Conservation (phyloP, 768 basidiomycete species). For the Hygrocybe punicea region DNA sequence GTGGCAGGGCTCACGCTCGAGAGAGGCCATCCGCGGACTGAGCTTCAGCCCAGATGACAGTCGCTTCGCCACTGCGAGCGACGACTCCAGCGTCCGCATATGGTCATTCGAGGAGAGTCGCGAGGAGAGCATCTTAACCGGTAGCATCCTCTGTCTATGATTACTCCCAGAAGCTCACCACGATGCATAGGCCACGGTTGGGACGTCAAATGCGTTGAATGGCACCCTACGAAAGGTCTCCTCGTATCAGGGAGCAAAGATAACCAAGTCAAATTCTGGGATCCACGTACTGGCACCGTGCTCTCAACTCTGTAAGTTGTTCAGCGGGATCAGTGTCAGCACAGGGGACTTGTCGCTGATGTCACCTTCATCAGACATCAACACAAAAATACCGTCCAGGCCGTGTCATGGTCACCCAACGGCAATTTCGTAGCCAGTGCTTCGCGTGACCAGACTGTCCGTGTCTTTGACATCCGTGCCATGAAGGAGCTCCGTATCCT, state of each 20-base stretch:
- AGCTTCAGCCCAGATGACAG: conserved; percentile 91
- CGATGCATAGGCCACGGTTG: conserved; percentile 80
- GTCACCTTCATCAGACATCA: conserved; percentile 60
- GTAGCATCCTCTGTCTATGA: conserved; percentile 36
- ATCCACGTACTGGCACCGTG: conserved; percentile 87
- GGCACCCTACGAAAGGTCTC: conserved; percentile 96
- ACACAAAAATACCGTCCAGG: conserved; percentile 96
- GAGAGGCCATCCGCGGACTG: conserved; percentile 90
- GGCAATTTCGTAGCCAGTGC: conserved; percentile 93
- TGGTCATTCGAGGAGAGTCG: conserved; percentile 93
- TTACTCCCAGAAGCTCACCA: background rate
- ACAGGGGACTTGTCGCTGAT: background rate
- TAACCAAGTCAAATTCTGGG: conserved; percentile 99
- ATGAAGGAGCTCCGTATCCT: conserved; percentile 94
- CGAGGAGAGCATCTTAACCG: conserved; percentile 84
- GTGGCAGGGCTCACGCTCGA: conserved; percentile 78
- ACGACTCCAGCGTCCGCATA: conserved; percentile 90
- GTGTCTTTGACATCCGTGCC: conserved; percentile 95
- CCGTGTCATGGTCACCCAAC: conserved; percentile 88
- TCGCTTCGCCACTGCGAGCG: conserved; percentile 91
- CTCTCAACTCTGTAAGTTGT: conserved; percentile 79
- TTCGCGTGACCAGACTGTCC: conserved; percentile 89
- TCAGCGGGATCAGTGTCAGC: background rate
- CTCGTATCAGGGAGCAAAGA: conserved; percentile 96
- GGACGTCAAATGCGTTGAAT: conserved; percentile 98